Percentiles rank a stretch among this genome's conserved stretches.
Evolutionary conservation across 768 basidiomycete genomes (phyloP).

Genomic region (Lentinula sp.): DNA sequence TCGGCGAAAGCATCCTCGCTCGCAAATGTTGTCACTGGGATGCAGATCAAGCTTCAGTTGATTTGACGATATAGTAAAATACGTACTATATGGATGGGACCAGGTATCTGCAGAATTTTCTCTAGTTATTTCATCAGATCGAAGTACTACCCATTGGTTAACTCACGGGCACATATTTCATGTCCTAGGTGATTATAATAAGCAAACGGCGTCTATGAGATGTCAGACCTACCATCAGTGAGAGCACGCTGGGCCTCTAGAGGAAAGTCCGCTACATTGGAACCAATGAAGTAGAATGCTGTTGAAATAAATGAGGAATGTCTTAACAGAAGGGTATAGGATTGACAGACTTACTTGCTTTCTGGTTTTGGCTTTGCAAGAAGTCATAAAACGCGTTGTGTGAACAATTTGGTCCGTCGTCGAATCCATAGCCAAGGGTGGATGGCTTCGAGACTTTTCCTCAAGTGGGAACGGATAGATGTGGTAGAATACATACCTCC

Average conservation of each 20-base stretch:
- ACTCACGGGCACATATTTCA: conserved; percentile 57
- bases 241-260: conserved; percentile 48
- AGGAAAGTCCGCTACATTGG: conserved; percentile 51
- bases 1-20: conserved; percentile 72
- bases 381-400: conserved; percentile 60
- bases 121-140: neutral
- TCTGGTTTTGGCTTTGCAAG: conserved; percentile 45
- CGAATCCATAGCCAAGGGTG: conserved; percentile 58
- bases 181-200: conserved; percentile 23
- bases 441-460: neutral
- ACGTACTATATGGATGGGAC: conserved; percentile 51
- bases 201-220: neutral
- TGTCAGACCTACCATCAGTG: conserved; percentile 26
- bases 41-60: neutral
- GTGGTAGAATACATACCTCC: conserved; percentile 27
- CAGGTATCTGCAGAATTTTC: conserved; percentile 34
- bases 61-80: neutral
- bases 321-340: neutral
- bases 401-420: conserved; percentile 62
- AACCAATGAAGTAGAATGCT: conserved; percentile 63
- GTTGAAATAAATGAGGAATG: neutral
- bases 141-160: neutral
- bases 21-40: conserved; percentile 48
- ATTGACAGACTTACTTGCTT: conserved; percentile 41
- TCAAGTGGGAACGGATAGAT: neutral